Conservation (phyloP, 163 green algal species). For the Prototheca cutis region DNA sequence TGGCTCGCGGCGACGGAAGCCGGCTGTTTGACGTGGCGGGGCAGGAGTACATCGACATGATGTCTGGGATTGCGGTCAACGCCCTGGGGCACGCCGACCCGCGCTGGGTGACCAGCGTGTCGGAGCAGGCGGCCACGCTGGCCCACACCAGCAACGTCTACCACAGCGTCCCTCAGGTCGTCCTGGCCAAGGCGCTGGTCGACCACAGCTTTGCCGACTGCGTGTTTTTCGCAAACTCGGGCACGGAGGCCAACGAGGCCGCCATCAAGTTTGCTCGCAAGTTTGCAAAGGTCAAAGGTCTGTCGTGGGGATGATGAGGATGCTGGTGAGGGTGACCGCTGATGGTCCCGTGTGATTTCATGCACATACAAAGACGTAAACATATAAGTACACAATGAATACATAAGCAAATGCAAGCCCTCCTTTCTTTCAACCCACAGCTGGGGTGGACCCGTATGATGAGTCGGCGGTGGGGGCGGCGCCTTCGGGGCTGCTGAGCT, state of each 20-base stretch:
- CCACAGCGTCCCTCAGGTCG: slow-evolving; percentile 77
- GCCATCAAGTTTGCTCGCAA: slow-evolving; percentile 99
- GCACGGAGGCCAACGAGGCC: slow-evolving; percentile 97
- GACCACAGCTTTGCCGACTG: slow-evolving; percentile 83
- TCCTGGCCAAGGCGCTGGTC: slow-evolving; percentile 82
- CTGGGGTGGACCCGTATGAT: slow-evolving; percentile 69
- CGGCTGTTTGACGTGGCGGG: slow-evolving; percentile 67
- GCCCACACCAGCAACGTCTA: slow-evolving; percentile 94
- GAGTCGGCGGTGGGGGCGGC: slow-evolving; percentile 24
- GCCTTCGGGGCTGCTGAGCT: slow-evolving; percentile 83
- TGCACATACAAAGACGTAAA: background rate
- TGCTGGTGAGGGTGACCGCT: background rate
- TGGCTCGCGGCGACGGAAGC: slow-evolving; percentile 53
- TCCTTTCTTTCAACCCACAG: too few relatives aligned
- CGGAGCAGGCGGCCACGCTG: slow-evolving; percentile 69
- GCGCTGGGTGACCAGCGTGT: slow-evolving; percentile 74
- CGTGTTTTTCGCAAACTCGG: slow-evolving; percentile 93
- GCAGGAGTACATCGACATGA: slow-evolving; percentile 92
- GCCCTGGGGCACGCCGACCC: slow-evolving; percentile 75
- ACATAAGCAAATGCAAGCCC: too few relatives aligned
- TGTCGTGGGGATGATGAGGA: background rate
- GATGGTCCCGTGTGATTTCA: too few relatives aligned
- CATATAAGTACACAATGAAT: too few relatives aligned
- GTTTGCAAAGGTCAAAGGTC: slow-evolving; percentile 58
- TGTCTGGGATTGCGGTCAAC: slow-evolving; percentile 96